Percentiles rank a stretch among this genome's conserved stretches.
Evolutionary conservation across 2,329 filamentous ascomycete species (phyloP).

Genomic region (Penicillium crustosum): DNA sequence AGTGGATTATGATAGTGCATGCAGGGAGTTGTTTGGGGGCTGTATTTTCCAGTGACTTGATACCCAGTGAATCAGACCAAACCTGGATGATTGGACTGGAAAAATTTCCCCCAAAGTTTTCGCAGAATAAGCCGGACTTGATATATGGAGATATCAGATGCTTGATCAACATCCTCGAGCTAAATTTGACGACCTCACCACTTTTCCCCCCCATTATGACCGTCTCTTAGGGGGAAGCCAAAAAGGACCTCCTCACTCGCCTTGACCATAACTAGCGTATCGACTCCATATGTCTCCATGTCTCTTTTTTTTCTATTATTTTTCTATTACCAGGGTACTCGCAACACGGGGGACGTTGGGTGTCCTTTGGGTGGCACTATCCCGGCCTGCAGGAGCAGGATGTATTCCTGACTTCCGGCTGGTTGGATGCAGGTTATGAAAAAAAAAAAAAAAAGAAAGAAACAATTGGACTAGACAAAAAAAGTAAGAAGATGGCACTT

Average conservation of each 20-base stretch:
- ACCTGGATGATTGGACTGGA: conserved; percentile 31
- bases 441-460: conserved; percentile 16
- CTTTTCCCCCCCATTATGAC: conserved; percentile 17
- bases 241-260: background rate
- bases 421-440: conserved; percentile 15
- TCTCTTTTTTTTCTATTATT: conserved; percentile 1
- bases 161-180: conserved; percentile 26
- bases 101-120: conserved; percentile 22
- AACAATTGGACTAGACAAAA: conserved; percentile 10
- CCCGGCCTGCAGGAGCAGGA: conserved; percentile 18
- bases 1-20: conserved; percentile 13
- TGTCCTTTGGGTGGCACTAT: conserved; percentile 20
- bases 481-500: conserved; percentile 3
- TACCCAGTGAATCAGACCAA: conserved; percentile 14
- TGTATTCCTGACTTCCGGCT: conserved; percentile 17
- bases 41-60: conserved; percentile 21
- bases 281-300: background rate
- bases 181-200: background rate
- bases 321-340: conserved; percentile 6
- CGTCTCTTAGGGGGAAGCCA: background rate
- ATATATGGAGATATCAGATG: conserved; percentile 26
- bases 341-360: conserved; percentile 16
- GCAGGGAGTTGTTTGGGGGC: conserved; percentile 17
- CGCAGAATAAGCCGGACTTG: conserved; percentile 14
- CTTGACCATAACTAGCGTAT: background rate